Percentiles rank a stretch among this genome's conserved stretches.
These are phyloP conservation scores for Conticribra weissflogii DNA, from an alignment of 108 stramenopile species.

Conservation along the genomic window DNA sequence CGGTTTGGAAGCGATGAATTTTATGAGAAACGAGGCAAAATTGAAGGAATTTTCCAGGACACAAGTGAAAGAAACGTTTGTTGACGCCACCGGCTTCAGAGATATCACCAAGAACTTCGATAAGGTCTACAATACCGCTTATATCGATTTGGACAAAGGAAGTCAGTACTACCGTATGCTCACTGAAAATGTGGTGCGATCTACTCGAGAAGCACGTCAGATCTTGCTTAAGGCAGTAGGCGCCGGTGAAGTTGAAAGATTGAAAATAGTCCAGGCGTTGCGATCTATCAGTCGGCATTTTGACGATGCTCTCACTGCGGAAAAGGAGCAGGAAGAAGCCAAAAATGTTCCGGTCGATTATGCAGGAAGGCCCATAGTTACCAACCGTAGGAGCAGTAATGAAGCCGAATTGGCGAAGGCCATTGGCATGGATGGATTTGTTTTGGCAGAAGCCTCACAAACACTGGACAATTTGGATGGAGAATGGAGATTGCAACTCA, in stretches of 20 bases:
- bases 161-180: slow-evolving; percentile 75
- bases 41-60: slow-evolving; percentile 63
- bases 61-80: slow-evolving; percentile 70
- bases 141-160: slow-evolving; percentile 71
- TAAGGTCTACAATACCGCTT: slow-evolving; percentile 84
- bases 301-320: slow-evolving; percentile 64
- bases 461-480: slow-evolving; percentile 72
- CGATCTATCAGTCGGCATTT: slow-evolving; percentile 69
- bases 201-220: slow-evolving; percentile 84
- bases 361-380: slow-evolving; percentile 40
- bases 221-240: slow-evolving; percentile 75
- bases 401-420: slow-evolving; percentile 26
- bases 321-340: slow-evolving; percentile 43
- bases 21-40: slow-evolving; percentile 76
- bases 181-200: slow-evolving; percentile 85
- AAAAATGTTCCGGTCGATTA: slow-evolving; percentile 46
- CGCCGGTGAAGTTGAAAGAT: slow-evolving; percentile 63
- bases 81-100: slow-evolving; percentile 81
- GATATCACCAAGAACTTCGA: slow-evolving; percentile 82
- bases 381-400: slow-evolving; percentile 10
- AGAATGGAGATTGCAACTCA: slow-evolving; percentile 78
- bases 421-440: slow-evolving; percentile 61
- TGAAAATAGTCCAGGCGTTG: slow-evolving; percentile 71
- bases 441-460: slow-evolving; percentile 57
- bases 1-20: slow-evolving; percentile 84